Evolutionary conservation across 345 rosid species (phyloP).

Genomic region (Balakata baccata): DNA sequence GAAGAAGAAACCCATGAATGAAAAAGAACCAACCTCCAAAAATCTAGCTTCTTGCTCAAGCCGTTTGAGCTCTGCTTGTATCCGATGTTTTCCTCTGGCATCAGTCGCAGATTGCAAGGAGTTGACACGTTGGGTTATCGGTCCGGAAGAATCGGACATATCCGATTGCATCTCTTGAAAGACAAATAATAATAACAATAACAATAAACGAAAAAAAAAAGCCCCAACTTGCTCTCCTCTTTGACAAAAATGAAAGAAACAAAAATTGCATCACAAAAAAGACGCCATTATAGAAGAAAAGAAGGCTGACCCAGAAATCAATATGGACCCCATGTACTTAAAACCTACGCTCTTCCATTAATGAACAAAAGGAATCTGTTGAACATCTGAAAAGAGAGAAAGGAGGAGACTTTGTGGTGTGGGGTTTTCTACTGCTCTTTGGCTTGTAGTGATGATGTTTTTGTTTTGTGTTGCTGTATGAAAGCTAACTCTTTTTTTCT

Average conservation of each 20-base stretch:
- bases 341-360: neutral
- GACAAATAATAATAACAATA: neutral
- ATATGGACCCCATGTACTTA: conserved; percentile 34
- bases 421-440: too few relatives aligned
- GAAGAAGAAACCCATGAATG: neutral
- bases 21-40: conserved; percentile 15
- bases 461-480: too few relatives aligned
- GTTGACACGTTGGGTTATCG: conserved; percentile 38
- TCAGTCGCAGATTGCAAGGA: conserved; percentile 25
- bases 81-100: conserved; percentile 30
- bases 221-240: conserved; percentile 7
- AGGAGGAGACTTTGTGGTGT: neutral
- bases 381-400: conserved; percentile 1
- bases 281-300: conserved; percentile 22
- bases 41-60: conserved; percentile 30
- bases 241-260: neutral
- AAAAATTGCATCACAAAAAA: conserved; percentile 14
- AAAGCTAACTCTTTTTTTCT: too few relatives aligned
- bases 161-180: conserved; percentile 49
- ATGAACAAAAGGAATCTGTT: conserved; percentile 22
- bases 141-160: conserved; percentile 48
- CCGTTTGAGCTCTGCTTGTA: conserved; percentile 30
- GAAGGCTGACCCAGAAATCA: conserved; percentile 42
- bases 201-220: conserved; percentile 5
- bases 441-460: neutral